Base-by-base conservation (phyloP, 2,329 filamentous ascomycete species). In the Colletotrichum agaves region DNA sequence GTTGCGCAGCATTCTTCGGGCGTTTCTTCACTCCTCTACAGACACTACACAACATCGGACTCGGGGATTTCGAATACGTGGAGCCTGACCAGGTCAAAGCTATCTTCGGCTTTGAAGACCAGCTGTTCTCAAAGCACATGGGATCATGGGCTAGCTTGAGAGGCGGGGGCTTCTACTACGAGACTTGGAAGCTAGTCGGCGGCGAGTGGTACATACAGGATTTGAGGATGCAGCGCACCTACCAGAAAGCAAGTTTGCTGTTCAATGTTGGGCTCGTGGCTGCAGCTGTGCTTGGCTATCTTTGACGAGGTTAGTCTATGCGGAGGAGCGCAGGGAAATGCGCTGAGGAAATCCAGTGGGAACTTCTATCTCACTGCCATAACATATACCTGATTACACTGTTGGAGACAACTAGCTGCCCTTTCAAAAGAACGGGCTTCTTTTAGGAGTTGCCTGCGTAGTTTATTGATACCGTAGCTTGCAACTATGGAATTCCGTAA, bases 31-130 rank as follows among this genome's bases (percentile, higher is more conserved):
- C 66, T 3, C 44, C 17, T 17, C 60, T 72, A 37, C 70, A 75
- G 43, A 73, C 72, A 10, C 61, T 72, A 47, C 74, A 75, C 65
- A 72, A 71, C 44, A 53, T 76, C 7, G 70, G 71, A 8, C 43
- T 56, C 3, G 73, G 73, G 1, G 73, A 74, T 49, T 72, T 76
- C 31, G 72, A 74, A 62, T 72, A 72, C 44, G 69, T 68, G 13
- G 69, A 52, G 12, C 61, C 39, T 17, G 56, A 60, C 31, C 21
- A 60, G 43, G 58, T 72, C 49, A 61, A 69, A 52, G 62, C 63
- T 19, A 56, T 69, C 8, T 72, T 67, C 39, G 60, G 23, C 37
- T 71, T 50, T 21, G 46, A 49, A 8, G 46, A 49, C 27, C 21
- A 49, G 1, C 21, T 49, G 11, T 49, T 21, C 5, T 61, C 57